Base-by-base conservation (phyloP, 805 yeast species). In the Hanseniaspora occidentalis region DNA sequence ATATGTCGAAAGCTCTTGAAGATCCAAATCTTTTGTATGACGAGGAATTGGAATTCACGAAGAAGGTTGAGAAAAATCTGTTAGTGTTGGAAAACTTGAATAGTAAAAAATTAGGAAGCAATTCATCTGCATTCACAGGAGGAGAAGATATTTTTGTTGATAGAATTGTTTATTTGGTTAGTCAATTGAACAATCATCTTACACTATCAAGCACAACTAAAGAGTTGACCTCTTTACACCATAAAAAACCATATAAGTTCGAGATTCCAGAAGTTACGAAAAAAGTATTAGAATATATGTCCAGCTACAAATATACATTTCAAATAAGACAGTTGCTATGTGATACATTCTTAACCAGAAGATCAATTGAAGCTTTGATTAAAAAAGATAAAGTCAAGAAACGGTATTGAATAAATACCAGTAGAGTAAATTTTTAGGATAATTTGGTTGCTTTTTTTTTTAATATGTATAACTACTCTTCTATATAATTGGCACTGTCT, bases 301-400 rank as follows among this genome's bases (percentile, higher is more conserved):
- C 66, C 48, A 64, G 57, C 54, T 85, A 60, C 65, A 70, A 68
- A 37, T 82, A 75, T 57, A 72, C 78, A 47, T 75, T 72, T 39
- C 72, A 73, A 3, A 75, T 74, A 16, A 62, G 94, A 27, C 67
- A 74, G 46, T 79, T 77, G 51, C 62, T 85, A 13, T 70, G 79
- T 50, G 88, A 78, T 34, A 60, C 81, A 40, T 73, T 83, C 47
- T 71, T 73, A 40, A 70, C 71, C 46, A 64, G 69, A 10, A 63
- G 63, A 24, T 62, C 76, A 35, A 58, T 80, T 53, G 84, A 77
- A 44, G 57, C 58, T 10, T 47, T 77, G 38, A 64, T 74, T 26
- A 67, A 62, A 51, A 60, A 67, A 38, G 75, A 71, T 41, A 58
- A 41, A 64, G 42, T 39, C 31, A 43, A 40, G 36, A 39, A 17